Evolutionary conservation across 768 basidiomycete genomes (phyloP), one percentile per base, ranked within the genome.

Genomic region (Serendipita sp.): DNA sequence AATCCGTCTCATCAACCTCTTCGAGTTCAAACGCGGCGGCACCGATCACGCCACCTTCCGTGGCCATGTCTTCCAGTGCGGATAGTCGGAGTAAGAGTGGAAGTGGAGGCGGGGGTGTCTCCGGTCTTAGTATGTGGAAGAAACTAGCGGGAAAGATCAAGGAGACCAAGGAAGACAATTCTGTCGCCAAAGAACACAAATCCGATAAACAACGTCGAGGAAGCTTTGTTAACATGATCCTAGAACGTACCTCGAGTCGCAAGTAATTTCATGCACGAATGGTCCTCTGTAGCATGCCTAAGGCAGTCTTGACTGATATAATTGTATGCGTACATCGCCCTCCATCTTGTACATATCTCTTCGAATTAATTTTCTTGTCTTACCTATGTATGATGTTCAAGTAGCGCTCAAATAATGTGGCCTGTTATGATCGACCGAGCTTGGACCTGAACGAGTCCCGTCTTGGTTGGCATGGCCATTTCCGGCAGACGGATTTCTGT

Each of bases 161-260:
- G 53, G 53, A 33, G 11, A 26, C 14, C 13, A 24, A 51, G 22
- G 48, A 51, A 26, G 26, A 51, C 16, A 28, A 51, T 9, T 11
- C 48, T n/a, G 45, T 7, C 11, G 20, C 45, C 28, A 13, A 17
- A 22, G 5, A 20, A 28, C 7, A 17, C n/a, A 26, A 58, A 58
- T 13, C 17, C 22, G 45, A 48, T 20, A 48, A 48, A 38, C 34
- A 38, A 28, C 45, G 45, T n/a, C 45, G 45, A 48, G 31, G 53
- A n/a, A 58, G 53, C 31, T n/a, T 58, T 26, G 53, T 58, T n/a
- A 31, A 31, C 22, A n/a, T 33, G 17, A n/a, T 58, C 11, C 24
- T 58, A n/a, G 53, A 58, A 31, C 53, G 53, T 33, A 58, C 53
- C 11, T 28, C 53, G 9, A 58, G 53, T 31, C 53, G 53, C 31